A percentile compares a stretch with the other conserved stretches of the same genome.
These are phyloP conservation scores for Pichia phayaonensis DNA, from an alignment of 805 yeast species.

Conservation along the genomic window DNA sequence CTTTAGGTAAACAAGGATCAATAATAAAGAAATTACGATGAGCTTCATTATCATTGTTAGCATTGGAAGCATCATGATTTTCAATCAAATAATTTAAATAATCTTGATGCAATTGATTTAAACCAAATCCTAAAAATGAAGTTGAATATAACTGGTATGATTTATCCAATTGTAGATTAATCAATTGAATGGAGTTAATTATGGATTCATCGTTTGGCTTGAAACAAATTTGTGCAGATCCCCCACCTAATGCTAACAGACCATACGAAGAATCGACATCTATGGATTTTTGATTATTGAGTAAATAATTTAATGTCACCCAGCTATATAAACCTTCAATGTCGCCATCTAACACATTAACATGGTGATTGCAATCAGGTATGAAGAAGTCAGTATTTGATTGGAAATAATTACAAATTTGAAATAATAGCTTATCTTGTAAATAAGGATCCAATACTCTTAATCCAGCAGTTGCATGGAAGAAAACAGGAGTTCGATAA, in stretches of 20 bases:
- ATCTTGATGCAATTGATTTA: conserved; percentile 44
- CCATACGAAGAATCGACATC: conserved; percentile 45
- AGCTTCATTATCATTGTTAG: not conserved
- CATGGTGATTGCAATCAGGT: conserved; percentile 55
- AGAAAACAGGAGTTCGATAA: conserved; percentile 54
- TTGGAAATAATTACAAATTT: conserved; percentile 43
- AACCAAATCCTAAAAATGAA: conserved; percentile 55
- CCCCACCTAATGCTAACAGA: conserved; percentile 56
- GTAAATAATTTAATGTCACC: conserved; percentile 52
- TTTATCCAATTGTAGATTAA: conserved; percentile 36
- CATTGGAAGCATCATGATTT: conserved; percentile 1
- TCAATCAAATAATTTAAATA: conserved; percentile 34
- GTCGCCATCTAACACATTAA: conserved; percentile 56
- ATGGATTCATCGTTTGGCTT: conserved; percentile 49
- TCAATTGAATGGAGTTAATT: conserved; percentile 32
- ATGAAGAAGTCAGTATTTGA: conserved; percentile 42
- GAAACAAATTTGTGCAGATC: conserved; percentile 58
- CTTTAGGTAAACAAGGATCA: conserved; percentile 56
- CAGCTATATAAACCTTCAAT: conserved; percentile 62
- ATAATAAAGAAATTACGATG: conserved; percentile 12
- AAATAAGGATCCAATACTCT: conserved; percentile 46
- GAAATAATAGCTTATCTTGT: conserved; percentile 34
- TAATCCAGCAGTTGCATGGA: conserved; percentile 70
- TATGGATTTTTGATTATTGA: conserved; percentile 34
- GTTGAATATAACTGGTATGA: conserved; percentile 42